Evolutionary conservation across 495 filamentous ascomycete species (phyloP).

Genomic region (Penicilliopsis zonata): DNA sequence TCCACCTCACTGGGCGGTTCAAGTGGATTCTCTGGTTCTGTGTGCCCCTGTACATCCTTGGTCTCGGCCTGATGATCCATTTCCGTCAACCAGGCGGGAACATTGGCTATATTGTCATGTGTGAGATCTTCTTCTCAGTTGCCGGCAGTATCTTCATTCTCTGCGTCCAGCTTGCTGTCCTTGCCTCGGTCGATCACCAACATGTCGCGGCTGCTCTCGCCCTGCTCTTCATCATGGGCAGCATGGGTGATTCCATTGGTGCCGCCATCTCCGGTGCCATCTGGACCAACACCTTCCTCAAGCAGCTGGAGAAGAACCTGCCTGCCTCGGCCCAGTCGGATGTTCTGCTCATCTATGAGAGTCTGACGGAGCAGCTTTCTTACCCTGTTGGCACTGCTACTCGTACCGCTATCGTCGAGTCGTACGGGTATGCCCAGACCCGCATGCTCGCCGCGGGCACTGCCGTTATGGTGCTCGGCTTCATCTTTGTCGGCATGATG

Average conservation of each 20-base stretch:
- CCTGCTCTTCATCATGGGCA: constrained; percentile 45
- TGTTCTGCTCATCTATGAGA: constrained; percentile 36
- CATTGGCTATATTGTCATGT: constrained; percentile 57
- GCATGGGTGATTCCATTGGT: constrained; percentile 55
- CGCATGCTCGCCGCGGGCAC: constrained; percentile 38
- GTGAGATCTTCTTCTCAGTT: constrained; percentile 60
- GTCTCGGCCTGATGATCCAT: constrained; percentile 43
- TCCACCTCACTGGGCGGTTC: constrained; percentile 42
- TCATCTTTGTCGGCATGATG: constrained; percentile 33
- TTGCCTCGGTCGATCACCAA: constrained; percentile 51
- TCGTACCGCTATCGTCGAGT: constrained; percentile 35
- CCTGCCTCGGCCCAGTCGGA: constrained; percentile 28
- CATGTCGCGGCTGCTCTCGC: constrained; percentile 55
- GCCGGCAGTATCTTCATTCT: constrained; percentile 46
- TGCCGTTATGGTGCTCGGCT: constrained; percentile 28
- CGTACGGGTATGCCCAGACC: constrained; percentile 43
- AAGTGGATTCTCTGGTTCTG: constrained; percentile 38
- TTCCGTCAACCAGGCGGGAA: constrained; percentile 46
- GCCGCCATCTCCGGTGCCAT: constrained; percentile 45
- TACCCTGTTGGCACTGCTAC: constrained; percentile 37
- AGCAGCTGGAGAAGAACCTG: constrained; percentile 37
- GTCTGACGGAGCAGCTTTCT: constrained; percentile 32
- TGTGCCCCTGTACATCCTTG: constrained; percentile 45
- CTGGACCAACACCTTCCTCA: constrained; percentile 48
- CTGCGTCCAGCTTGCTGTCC: constrained; percentile 49